Percentiles rank a stretch among this genome's conserved stretches.
Conservation (phyloP, 2,329 filamentous ascomycete genomes). For the Talaromyces amestolkiae region DNA sequence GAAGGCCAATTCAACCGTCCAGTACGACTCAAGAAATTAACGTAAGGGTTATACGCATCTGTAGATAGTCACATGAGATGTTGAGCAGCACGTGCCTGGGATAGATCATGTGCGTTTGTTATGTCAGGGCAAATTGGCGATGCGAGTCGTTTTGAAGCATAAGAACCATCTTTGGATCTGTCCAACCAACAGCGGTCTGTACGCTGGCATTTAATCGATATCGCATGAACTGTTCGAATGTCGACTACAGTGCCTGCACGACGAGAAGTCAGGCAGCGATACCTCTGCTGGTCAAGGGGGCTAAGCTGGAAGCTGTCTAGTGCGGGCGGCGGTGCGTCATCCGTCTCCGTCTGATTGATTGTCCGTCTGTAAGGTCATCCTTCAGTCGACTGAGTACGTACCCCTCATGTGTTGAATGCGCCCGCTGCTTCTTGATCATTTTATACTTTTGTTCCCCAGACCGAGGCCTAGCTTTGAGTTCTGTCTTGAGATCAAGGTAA, state of each 20-base stretch:
- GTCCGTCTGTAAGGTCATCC: background rate
- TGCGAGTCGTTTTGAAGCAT: background rate
- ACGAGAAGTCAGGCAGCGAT: background rate
- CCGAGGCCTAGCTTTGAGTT: background rate
- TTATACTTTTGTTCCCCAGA: background rate
- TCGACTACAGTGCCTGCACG: background rate
- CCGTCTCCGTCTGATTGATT: background rate
- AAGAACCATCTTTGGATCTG: background rate
- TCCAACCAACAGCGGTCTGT: background rate
- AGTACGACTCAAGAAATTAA: background rate
- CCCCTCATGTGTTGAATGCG: conserved; percentile 5
- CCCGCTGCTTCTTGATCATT: conserved; percentile 26
- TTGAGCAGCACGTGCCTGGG: background rate
- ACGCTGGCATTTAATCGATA: background rate
- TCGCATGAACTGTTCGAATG: background rate
- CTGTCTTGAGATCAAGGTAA: background rate
- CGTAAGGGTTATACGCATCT: background rate
- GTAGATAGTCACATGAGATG: background rate
- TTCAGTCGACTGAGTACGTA: background rate
- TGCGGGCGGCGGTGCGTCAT: conserved; percentile 10
- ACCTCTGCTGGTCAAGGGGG: background rate
- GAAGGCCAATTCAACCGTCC: background rate
- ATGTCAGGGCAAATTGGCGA: background rate
- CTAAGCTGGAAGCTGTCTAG: conserved; percentile 2
- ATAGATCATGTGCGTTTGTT: background rate